Percentiles rank a stretch among this genome's conserved stretches.
Evolutionary conservation across 345 rosid species (phyloP).

Genomic region (Dovyalis caffra): DNA sequence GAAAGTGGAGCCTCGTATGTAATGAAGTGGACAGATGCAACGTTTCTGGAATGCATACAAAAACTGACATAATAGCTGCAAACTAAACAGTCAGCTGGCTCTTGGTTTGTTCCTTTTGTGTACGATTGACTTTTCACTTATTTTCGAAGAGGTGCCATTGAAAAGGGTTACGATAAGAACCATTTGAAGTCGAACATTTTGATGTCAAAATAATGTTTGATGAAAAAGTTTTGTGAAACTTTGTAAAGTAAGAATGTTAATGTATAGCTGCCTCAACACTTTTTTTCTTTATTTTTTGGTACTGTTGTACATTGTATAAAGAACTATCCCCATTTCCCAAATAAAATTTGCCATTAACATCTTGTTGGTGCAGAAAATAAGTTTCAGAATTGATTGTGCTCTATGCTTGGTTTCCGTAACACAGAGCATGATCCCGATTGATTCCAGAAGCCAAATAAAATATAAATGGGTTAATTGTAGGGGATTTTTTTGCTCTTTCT

Average conservation of each 20-base stretch:
- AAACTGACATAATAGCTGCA: not conserved
- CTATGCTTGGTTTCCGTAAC: not conserved
- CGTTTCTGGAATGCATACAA: not conserved
- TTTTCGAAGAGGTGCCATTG: not conserved
- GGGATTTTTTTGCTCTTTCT: too few species aligned
- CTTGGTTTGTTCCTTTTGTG: not conserved
- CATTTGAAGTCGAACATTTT: too few species aligned
- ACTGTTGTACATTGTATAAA: too few species aligned
- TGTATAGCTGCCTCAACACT: not conserved
- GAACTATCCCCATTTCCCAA: too few species aligned
- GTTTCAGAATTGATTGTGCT: not conserved
- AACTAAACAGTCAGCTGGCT: not conserved
- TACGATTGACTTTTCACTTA: not conserved
- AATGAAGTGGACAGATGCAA: not conserved
- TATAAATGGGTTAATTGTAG: too few species aligned
- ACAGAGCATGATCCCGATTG: not conserved
- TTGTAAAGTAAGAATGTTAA: not conserved
- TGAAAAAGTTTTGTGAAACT: not conserved
- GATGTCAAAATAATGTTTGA: too few species aligned
- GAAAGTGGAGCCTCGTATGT: not conserved
- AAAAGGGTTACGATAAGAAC: not conserved
- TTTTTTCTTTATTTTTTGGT: too few species aligned
- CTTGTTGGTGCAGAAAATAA: too few species aligned
- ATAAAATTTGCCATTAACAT: not conserved
- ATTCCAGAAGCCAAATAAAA: not conserved